Percentiles rank a stretch among this genome's conserved stretches.
phyloP scores from a whole-genome alignment of 345 rosid species.

The Linum tenue region DNA sequence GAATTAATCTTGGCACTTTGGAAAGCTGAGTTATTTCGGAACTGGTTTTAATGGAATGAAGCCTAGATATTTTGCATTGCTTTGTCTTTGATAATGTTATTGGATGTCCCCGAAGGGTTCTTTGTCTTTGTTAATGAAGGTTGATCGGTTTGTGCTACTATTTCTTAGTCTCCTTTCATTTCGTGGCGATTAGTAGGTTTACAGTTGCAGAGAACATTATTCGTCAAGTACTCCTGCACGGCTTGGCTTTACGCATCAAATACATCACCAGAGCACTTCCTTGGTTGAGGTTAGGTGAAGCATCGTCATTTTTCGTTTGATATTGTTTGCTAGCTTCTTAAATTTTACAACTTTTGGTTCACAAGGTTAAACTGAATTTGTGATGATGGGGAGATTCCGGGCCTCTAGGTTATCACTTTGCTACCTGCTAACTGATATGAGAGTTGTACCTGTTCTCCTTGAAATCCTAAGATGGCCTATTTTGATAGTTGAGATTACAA shows the following conservation, averaged over 20 bases:
- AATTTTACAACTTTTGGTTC: background rate
- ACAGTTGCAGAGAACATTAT: constrained; percentile 42
- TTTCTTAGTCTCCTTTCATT: background rate
- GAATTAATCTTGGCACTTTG: background rate
- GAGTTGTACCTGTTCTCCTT: background rate
- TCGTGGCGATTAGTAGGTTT: constrained; percentile 61
- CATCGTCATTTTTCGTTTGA: background rate
- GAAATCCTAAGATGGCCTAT: background rate
- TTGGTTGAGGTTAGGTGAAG: constrained; percentile 45
- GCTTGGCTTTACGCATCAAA: constrained; percentile 34
- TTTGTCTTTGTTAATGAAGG: too few relatives aligned
- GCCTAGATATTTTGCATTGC: background rate
- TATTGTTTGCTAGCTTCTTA: background rate
- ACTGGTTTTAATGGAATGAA: background rate
- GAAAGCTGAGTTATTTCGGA: too few relatives aligned
- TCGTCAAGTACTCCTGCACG: constrained; percentile 34
- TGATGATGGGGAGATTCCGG: background rate
- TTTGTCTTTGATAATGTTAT: background rate
- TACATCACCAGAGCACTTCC: constrained; percentile 67
- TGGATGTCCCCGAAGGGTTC: too few relatives aligned
- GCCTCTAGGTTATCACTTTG: background rate
- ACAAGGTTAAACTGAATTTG: background rate
- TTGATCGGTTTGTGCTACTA: background rate
- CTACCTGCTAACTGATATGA: background rate
- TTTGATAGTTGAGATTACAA: too few relatives aligned